phyloP scores from a whole-genome alignment of 2,329 filamentous ascomycete species.

The Colletotrichum lupini region DNA sequence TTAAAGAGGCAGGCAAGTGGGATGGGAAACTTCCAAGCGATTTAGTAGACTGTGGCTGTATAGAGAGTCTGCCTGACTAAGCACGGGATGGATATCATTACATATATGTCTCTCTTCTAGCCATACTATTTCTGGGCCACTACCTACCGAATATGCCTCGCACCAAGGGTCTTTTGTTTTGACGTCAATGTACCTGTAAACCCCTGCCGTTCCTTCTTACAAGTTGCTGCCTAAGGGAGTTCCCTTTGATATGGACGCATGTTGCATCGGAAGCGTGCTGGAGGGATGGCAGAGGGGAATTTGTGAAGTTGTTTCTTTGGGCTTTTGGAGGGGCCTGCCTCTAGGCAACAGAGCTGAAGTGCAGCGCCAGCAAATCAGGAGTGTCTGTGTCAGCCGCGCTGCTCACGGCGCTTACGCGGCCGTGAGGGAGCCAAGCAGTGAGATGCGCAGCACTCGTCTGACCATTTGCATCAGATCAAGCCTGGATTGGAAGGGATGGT shows the following conservation, averaged over 20 bases:
- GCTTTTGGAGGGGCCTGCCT: background rate
- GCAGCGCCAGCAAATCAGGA: slow-evolving; percentile 7
- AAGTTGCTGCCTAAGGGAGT: background rate
- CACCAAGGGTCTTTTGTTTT: background rate
- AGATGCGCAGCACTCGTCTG: background rate
- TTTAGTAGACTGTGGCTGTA: background rate
- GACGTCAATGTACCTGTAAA: background rate
- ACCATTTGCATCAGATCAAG: background rate
- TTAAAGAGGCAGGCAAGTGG: background rate
- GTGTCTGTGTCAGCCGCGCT: background rate
- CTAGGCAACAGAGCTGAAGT: slow-evolving; percentile 28
- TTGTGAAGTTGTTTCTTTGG: background rate
- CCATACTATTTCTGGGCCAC: background rate
- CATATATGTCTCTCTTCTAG: background rate
- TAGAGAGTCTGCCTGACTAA: slow-evolving; percentile 1
- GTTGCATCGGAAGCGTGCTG: background rate
- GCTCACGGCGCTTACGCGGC: slow-evolving; percentile 35
- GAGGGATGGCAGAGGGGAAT: background rate
- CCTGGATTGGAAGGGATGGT: background rate
- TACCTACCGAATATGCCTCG: background rate
- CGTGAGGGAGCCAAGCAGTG: slow-evolving; percentile 15
- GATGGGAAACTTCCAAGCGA: background rate
- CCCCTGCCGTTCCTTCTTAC: background rate
- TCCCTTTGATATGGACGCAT: background rate
- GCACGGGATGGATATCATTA: background rate